phyloP scores from a whole-genome alignment of 805 yeast species.

The Candida silvatica region DNA sequence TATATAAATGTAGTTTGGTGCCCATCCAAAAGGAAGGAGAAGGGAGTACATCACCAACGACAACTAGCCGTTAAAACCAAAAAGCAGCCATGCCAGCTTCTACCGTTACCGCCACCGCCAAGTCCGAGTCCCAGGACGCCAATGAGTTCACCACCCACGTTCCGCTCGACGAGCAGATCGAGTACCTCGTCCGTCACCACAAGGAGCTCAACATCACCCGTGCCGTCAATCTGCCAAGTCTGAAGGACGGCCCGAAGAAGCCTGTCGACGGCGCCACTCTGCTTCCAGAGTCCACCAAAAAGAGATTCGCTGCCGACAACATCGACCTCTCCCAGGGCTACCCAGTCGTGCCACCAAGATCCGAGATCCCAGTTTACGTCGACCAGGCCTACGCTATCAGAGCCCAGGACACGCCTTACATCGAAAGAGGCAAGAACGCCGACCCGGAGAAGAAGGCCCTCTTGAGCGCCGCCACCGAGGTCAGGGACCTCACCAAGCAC shows the following conservation, averaged over 20 bases:
- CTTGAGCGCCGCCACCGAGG: constrained; percentile 31
- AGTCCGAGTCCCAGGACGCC: too few species aligned
- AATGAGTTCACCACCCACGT: not conserved
- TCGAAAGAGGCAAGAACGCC: constrained; percentile 27
- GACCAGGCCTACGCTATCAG: constrained; percentile 33
- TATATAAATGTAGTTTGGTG: too few species aligned
- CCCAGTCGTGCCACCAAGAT: constrained; percentile 28
- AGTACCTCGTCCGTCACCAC: constrained; percentile 7
- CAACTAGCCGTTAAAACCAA: too few species aligned
- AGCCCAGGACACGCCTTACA: constrained; percentile 23
- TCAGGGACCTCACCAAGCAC: constrained; percentile 33
- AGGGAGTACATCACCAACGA: too few species aligned
- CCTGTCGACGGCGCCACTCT: constrained; percentile 14
- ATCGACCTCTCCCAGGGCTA: constrained; percentile 30
- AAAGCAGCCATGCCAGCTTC: too few species aligned
- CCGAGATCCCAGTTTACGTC: constrained; percentile 28
- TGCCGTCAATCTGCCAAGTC: not conserved
- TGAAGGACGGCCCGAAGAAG: constrained; percentile 9
- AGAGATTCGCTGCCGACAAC: constrained; percentile 27
- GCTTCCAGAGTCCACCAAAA: constrained; percentile 19
- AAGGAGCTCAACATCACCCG: constrained; percentile 3
- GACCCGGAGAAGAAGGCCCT: constrained; percentile 34
- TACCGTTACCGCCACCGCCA: too few species aligned
- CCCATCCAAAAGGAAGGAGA: too few species aligned
- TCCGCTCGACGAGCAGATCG: constrained; percentile 9